These are phyloP conservation scores for Furcasterigmium sp. DNA, from an alignment of 2,329 filamentous ascomycete species.

Conservation along the genomic window DNA sequence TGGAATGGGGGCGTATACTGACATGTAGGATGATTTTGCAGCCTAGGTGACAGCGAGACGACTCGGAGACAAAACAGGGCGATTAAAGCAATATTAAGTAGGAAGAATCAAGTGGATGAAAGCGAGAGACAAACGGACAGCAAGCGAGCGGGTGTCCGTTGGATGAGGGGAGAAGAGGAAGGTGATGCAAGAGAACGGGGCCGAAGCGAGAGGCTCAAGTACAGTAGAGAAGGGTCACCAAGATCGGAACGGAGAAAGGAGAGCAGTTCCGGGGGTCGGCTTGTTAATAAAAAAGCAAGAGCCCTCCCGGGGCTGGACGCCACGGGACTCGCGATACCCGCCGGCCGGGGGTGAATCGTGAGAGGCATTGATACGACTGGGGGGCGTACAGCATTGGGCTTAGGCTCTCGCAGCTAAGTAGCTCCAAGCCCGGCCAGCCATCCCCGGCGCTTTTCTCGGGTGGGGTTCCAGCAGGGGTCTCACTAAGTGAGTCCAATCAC, in stretches of 20 bases:
- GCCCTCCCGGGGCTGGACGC: background rate
- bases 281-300: background rate
- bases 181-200: background rate
- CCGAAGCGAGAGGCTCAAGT: background rate
- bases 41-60: background rate
- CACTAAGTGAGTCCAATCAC: constrained; percentile 7
- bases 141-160: background rate
- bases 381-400: too few species aligned
- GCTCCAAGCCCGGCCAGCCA: constrained; percentile 10
- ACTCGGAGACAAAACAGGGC: background rate
- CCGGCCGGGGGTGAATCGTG: too few species aligned
- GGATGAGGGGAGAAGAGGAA: background rate
- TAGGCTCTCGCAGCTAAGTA: too few species aligned
- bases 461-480: constrained; percentile 2
- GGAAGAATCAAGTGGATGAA: background rate
- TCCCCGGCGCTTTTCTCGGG: constrained; percentile 8
- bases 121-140: constrained; percentile 1
- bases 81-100: background rate
- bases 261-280: background rate
- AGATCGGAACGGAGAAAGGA: background rate
- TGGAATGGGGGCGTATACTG: background rate
- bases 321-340: background rate
- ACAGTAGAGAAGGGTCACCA: too few species aligned
- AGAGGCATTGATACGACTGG: too few species aligned
- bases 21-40: background rate